Base-by-base conservation (phyloP, 2,329 filamentous ascomycete genomes). In the Paecilomyces dactylethromorphus region DNA sequence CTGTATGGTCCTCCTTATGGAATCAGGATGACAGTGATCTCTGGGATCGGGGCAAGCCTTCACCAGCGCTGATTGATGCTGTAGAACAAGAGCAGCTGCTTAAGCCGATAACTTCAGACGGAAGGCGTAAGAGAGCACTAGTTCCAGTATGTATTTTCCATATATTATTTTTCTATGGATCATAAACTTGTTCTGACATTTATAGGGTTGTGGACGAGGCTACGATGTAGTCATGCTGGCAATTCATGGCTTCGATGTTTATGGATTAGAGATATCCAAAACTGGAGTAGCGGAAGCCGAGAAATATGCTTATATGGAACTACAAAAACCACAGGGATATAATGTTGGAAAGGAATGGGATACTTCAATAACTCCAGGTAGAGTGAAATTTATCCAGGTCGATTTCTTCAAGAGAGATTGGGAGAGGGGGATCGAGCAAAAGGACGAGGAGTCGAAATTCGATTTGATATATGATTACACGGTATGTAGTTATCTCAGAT, bases 331-430 rank as follows among this genome's bases (percentile, higher is more conserved):
- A 2, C 50, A 58, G 8, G 54, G n/a, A 8, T 58, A 65, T 49
- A 63, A 69, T 55, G 67, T 68, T 45, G 62, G 61, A 2, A n/a
- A 10, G 24, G 15, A 45, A 29, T 2, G 49, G 15, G 31, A 31
- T 53, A n/a, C 10, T 12, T 3, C 33, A 51, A 13, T 29, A 13
- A 35, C 45, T 1, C 52, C 24, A 15, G 88, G 88, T 0, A 68
- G 67, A 2, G 76, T 83, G 26, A 79, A 76, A 2, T 88, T 85
- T 76, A 61, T 89, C 3, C 67, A 72, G 1, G 87, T 83, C 0
- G 87, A 92, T 65, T 91, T 90, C 71, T 91, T 91, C 70, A 74
- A 77, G 5, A 78, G 86, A 58, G 81, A 77, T 1, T 88, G 86
- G 81, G 66, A 82, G 35, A 50, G 71, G 56, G 54, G 77, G 74